These are phyloP conservation scores for Pythium chondricola DNA, from an alignment of 352 stramenopile genomes.

Conservation along the genomic window DNA sequence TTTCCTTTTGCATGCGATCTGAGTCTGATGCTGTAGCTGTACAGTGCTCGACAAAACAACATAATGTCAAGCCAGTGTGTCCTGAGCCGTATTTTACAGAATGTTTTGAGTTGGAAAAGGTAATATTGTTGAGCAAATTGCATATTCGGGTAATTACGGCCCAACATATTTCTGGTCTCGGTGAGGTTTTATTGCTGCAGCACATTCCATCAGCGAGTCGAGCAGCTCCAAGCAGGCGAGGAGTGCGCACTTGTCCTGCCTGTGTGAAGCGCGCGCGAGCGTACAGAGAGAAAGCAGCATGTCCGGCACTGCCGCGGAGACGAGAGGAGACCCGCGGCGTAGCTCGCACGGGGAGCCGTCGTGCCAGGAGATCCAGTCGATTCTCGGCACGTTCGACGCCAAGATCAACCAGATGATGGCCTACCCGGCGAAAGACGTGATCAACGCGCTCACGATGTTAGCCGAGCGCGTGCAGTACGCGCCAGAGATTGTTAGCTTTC, in stretches of 20 bases:
- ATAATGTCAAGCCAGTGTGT: not conserved
- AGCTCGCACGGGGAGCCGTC: conserved; percentile 6
- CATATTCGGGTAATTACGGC: not conserved
- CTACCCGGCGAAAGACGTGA: conserved; percentile 86
- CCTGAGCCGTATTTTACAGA: too few species aligned
- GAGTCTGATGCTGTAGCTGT: conserved; percentile 10
- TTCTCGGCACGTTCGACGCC: conserved; percentile 72
- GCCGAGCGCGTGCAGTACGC: conserved; percentile 69
- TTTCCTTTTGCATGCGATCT: not conserved
- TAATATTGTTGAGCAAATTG: too few species aligned
- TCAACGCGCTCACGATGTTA: conserved; percentile 86
- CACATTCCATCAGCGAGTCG: too few species aligned
- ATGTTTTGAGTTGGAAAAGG: too few species aligned
- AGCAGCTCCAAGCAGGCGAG: not conserved
- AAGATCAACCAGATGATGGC: conserved; percentile 85
- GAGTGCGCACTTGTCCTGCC: not conserved
- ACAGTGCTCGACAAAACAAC: conserved; percentile 3
- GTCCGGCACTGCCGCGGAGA: not conserved
- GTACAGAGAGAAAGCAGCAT: conserved; percentile 6
- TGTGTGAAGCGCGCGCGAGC: not conserved
- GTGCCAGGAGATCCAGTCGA: conserved; percentile 41
- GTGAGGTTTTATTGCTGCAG: too few species aligned
- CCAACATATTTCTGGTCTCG: conserved; percentile 15
- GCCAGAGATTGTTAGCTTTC: conserved; percentile 81
- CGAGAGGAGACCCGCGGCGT: conserved; percentile 6